Conservation (phyloP, 2,329 filamentous ascomycete genomes). For the Aspergillus sp. region DNA sequence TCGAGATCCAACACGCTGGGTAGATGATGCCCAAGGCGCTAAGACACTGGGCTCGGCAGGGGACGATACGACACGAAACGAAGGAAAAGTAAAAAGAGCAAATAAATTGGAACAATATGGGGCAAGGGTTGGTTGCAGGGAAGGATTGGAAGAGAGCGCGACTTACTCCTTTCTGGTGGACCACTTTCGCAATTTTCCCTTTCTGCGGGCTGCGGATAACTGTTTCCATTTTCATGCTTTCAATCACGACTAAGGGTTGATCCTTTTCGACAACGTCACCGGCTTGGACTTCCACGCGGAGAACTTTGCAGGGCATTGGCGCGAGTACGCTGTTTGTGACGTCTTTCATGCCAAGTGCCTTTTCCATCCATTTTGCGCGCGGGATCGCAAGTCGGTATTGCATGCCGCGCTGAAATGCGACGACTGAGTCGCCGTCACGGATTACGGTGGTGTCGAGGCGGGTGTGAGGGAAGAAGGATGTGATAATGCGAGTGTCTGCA, state of each 20-base stretch:
- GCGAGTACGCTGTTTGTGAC: constrained; percentile 78
- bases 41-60: background rate
- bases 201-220: constrained; percentile 75
- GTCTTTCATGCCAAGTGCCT: constrained; percentile 81
- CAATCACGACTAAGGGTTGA: constrained; percentile 83
- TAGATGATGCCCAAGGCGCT: background rate
- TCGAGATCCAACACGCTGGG: background rate
- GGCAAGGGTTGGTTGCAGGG: background rate
- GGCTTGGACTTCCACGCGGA: constrained; percentile 82
- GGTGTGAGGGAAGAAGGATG: constrained; percentile 78
- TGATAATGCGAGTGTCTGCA: constrained; percentile 52
- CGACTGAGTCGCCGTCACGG: constrained; percentile 51
- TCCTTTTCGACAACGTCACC: constrained; percentile 83
- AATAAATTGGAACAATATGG: constrained; percentile 8
- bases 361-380: constrained; percentile 76
- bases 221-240: constrained; percentile 90
- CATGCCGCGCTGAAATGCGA: constrained; percentile 71
- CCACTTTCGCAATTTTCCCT: constrained; percentile 69
- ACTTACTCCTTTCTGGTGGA: constrained; percentile 72
- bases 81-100: background rate
- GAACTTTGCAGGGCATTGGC: constrained; percentile 96
- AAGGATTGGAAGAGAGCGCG: constrained; percentile 12
- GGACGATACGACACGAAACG: too few relatives aligned
- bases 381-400: constrained; percentile 58
- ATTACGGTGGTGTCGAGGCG: constrained; percentile 79